These are phyloP conservation scores for Salvia sclarea DNA, from an alignment of 305 asterid species.

Conservation along the genomic window DNA sequence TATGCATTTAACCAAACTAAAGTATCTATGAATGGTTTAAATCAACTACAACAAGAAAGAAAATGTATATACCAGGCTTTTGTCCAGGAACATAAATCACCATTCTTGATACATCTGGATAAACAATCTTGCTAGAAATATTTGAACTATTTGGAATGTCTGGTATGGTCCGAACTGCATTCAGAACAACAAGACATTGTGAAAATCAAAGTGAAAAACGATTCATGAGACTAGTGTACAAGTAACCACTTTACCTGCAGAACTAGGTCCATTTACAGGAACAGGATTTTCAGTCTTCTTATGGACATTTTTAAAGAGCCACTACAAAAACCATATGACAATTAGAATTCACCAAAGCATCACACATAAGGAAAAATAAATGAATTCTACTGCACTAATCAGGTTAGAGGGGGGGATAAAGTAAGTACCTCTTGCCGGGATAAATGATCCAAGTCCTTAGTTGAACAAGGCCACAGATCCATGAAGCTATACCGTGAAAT, in stretches of 20 bases:
- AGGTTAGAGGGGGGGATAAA: conserved; percentile 7
- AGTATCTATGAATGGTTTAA: conserved; percentile 12
- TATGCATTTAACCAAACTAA: neutral
- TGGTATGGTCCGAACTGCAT: conserved; percentile 57
- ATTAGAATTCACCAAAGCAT: conserved; percentile 12
- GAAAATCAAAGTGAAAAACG: neutral
- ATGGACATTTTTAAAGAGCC: conserved; percentile 68
- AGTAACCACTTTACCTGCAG: conserved; percentile 50
- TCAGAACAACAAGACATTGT: conserved; percentile 23
- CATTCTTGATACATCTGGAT: conserved; percentile 85
- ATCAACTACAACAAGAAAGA: conserved; percentile 14
- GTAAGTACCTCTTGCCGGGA: conserved; percentile 78
- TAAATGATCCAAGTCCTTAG: conserved; percentile 86
- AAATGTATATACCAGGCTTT: conserved; percentile 57
- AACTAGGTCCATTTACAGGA: conserved; percentile 56
- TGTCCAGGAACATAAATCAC: conserved; percentile 58
- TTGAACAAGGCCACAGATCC: conserved; percentile 97
- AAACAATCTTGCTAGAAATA: conserved; percentile 59
- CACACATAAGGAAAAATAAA: neutral
- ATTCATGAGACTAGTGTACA: neutral
- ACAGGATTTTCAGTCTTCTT: conserved; percentile 65
- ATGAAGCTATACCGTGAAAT: conserved; percentile 83
- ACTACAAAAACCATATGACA: conserved; percentile 41
- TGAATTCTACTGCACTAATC: conserved; percentile 1
- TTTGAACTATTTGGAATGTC: conserved; percentile 48